A percentile compares a stretch with the other conserved stretches of the same genome.
phyloP scores from a whole-genome alignment of 768 basidiomycete species.

The Auricularia cornea region DNA sequence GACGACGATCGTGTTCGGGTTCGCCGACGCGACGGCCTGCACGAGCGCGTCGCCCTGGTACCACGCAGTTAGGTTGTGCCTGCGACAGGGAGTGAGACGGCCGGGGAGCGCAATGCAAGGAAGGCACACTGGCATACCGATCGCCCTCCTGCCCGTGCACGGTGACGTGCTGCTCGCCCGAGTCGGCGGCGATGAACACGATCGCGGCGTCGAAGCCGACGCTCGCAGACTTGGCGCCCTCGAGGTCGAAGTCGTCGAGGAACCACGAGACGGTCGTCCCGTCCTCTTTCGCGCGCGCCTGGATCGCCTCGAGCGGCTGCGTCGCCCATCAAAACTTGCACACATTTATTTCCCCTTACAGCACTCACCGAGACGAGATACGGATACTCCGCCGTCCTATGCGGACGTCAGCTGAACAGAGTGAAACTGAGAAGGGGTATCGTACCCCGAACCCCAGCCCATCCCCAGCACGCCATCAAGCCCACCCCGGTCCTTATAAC shows the following conservation, averaged over 20 bases:
- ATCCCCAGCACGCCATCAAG: conserved; percentile 69
- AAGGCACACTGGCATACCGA: neutral
- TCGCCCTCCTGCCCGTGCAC: neutral
- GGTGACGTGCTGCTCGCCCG: conserved; percentile 45
- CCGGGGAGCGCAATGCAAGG: neutral
- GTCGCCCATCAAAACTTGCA: too few relatives aligned
- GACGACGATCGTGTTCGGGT: conserved; percentile 31
- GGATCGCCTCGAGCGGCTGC: conserved; percentile 75
- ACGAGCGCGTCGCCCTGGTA: conserved; percentile 64
- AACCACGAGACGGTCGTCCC: conserved; percentile 59
- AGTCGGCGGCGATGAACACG: conserved; percentile 77
- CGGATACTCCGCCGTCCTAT: conserved; percentile 61
- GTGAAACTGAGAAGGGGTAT: too few relatives aligned
- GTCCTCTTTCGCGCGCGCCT: conserved; percentile 57
- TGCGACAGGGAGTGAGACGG: conserved; percentile 33
- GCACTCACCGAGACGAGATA: conserved; percentile 64
- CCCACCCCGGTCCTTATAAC: conserved; percentile 56
- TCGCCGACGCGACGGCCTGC: conserved; percentile 53
- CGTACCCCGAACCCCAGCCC: conserved; percentile 75
- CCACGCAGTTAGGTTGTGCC: conserved; percentile 70
- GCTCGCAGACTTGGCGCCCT: conserved; percentile 33
- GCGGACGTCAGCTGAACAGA: conserved; percentile 14
- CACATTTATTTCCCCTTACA: too few relatives aligned
- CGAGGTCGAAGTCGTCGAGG: conserved; percentile 60
- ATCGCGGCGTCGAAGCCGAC: conserved; percentile 53